Evolutionary conservation across 306 rosid genomes (phyloP).

Genomic region (Castanea sativa): DNA sequence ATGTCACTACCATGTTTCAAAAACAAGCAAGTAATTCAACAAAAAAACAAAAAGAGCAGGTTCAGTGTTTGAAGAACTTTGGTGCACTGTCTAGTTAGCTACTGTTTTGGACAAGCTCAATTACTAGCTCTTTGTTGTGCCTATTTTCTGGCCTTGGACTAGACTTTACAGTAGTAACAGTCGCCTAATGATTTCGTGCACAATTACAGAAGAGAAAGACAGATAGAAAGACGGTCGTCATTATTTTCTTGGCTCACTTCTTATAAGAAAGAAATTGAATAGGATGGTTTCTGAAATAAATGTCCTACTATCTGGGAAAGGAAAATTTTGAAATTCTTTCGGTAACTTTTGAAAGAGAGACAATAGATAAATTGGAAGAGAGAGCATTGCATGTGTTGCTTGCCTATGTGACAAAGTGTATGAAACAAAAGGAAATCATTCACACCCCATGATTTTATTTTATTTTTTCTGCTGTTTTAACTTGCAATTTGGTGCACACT

Average conservation of each 20-base stretch:
- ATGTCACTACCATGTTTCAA: background rate
- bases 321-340: background rate
- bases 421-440: background rate
- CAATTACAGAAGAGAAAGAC: background rate
- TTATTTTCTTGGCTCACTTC: background rate
- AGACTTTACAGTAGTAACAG: background rate
- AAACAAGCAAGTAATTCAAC: background rate
- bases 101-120: background rate
- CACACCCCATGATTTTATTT: conserved; percentile 2
- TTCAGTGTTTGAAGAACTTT: background rate
- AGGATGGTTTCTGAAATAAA: conserved; percentile 7
- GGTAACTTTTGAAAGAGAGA: background rate
- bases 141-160: background rate
- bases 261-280: conserved; percentile 9
- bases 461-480: background rate
- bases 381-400: background rate
- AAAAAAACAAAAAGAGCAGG: background rate
- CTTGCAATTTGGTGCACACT: background rate
- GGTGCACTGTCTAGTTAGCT: background rate
- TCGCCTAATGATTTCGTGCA: background rate
- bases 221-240: background rate
- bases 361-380: background rate
- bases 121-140: background rate
- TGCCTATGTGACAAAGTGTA: background rate
- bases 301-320: background rate